These are phyloP conservation scores for Trichoderma endophyticum DNA, from an alignment of 2,329 filamentous ascomycete genomes.

Conservation along the genomic window DNA sequence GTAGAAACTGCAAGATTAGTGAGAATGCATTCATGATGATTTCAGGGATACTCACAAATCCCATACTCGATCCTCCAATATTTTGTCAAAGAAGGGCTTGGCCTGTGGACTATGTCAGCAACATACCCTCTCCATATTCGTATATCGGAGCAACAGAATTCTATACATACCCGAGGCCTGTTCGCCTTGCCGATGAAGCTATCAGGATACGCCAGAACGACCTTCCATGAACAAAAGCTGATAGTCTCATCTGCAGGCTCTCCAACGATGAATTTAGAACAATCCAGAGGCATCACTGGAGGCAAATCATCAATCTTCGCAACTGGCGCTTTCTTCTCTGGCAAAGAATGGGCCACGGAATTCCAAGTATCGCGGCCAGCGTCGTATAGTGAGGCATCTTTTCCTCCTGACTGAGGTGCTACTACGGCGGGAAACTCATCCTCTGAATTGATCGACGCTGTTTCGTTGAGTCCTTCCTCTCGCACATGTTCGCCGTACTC, in stretches of 20 bases:
- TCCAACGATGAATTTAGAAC: constrained; percentile 25
- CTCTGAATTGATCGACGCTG: neutral
- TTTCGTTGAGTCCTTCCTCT: neutral
- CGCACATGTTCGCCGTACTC: neutral
- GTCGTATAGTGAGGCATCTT: neutral
- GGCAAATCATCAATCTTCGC: neutral
- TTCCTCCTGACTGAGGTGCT: neutral
- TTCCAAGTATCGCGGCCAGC: neutral
- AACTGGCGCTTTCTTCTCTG: neutral
- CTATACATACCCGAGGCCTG: constrained; percentile 40
- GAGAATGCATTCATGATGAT: neutral
- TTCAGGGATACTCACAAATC: constrained; percentile 58
- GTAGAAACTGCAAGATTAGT: constrained; percentile 56
- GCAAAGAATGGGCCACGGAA: neutral
- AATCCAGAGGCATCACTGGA: constrained; percentile 22
- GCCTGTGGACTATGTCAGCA: constrained; percentile 33
- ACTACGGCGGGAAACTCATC: neutral
- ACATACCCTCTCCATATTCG: too few relatives aligned
- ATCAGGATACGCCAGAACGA: constrained; percentile 57
- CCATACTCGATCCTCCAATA: constrained; percentile 64
- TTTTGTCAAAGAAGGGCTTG: constrained; percentile 52
- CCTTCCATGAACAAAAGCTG: constrained; percentile 49
- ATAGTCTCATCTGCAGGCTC: constrained; percentile 27
- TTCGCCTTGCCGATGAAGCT: constrained; percentile 56
- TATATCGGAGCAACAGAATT: neutral